Percentiles rank a stretch among this genome's conserved stretches.
These are phyloP conservation scores for Beauveria bassiana DNA, from an alignment of 2,329 filamentous ascomycete species.

Conservation along the genomic window DNA sequence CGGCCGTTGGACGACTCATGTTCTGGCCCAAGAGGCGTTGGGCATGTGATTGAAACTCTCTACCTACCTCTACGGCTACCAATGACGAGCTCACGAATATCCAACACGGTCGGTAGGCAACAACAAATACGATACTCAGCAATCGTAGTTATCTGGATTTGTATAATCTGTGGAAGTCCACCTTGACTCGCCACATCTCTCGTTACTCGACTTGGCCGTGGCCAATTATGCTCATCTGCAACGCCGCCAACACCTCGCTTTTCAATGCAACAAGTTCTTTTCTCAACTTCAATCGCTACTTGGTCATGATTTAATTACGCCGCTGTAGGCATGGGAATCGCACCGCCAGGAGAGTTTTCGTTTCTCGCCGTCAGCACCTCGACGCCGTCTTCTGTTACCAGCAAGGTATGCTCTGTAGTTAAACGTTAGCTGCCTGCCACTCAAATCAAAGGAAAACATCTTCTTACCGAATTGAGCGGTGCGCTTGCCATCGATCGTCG, in stretches of 20 bases:
- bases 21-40: background rate
- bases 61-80: background rate
- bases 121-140: background rate
- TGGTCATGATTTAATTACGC: slow-evolving; percentile 14
- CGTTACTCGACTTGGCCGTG: background rate
- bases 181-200: background rate
- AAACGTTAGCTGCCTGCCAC: slow-evolving; percentile 16
- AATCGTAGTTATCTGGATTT: background rate
- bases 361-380: slow-evolving; percentile 72
- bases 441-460: background rate
- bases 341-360: slow-evolving; percentile 67
- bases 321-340: slow-evolving; percentile 48
- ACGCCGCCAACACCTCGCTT: slow-evolving; percentile 11
- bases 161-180: background rate
- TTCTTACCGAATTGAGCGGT: slow-evolving; percentile 85
- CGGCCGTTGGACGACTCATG: background rate
- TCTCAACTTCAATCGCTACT: background rate
- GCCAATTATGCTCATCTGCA: background rate
- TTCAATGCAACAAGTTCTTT: background rate
- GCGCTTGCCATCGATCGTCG: slow-evolving; percentile 78
- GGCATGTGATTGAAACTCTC: background rate
- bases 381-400: slow-evolving; percentile 76
- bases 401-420: slow-evolving; percentile 63
- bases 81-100: background rate
- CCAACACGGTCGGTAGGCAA: background rate